These are phyloP conservation scores for Forsythia suspensa DNA, from an alignment of 257 asterid genomes.

Conservation along the genomic window DNA sequence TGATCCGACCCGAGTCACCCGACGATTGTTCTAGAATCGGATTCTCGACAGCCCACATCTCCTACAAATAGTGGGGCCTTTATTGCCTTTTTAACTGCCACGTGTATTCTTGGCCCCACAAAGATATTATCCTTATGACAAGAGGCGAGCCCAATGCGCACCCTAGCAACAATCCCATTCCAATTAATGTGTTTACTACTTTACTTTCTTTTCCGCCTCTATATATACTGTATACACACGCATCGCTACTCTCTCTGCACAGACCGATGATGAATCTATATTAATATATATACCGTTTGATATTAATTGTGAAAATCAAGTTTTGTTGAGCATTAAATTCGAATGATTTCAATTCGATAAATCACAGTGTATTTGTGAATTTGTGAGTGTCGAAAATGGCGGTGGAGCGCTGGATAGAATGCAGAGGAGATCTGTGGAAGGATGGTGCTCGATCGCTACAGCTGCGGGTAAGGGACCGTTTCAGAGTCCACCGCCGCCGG, in stretches of 20 bases:
- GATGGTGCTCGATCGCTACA: conserved; percentile 77
- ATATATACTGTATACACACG: conserved; percentile 3
- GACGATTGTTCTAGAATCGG: neutral
- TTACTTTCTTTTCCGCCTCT: neutral
- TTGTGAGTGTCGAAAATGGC: conserved; percentile 34
- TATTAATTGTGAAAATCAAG: neutral
- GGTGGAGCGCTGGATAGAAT: conserved; percentile 68
- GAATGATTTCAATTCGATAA: neutral
- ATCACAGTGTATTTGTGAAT: neutral
- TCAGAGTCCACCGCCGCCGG: conserved; percentile 71
- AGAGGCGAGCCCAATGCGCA: neutral
- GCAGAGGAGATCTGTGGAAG: conserved; percentile 64
- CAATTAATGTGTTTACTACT: neutral
- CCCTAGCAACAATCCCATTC: neutral
- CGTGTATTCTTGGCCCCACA: conserved; percentile 5
- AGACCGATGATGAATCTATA: conserved; percentile 16
- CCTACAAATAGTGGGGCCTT: neutral
- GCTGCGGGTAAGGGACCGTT: conserved; percentile 67
- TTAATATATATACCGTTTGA: neutral
- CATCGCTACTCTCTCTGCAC: conserved; percentile 17
- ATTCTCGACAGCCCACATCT: neutral
- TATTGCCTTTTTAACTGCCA: neutral
- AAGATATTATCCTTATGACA: conserved; percentile 1
- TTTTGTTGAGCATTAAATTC: neutral
- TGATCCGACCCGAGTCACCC: too few relatives aligned